phyloP scores from a whole-genome alignment of 2,329 filamentous ascomycete species.

The Arthrobotrys iridis region DNA sequence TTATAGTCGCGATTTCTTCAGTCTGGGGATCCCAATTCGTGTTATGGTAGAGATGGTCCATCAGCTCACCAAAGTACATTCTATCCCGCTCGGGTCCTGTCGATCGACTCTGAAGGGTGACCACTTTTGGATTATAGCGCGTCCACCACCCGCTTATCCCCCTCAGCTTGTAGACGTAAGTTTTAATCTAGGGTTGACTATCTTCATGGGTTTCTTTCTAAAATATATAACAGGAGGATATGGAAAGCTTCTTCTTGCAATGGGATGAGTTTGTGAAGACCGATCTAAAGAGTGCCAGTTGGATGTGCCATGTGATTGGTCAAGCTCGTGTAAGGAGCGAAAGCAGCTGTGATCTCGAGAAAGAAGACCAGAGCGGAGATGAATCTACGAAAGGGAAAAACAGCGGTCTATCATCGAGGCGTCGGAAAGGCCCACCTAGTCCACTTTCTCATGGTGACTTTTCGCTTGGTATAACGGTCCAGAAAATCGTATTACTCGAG shows the following conservation, averaged over 20 bases:
- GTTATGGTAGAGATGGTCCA: conserved; percentile 47
- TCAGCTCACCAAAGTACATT: conserved; percentile 45
- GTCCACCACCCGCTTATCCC: conserved; percentile 48
- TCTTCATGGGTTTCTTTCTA: background rate
- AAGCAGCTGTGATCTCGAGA: conserved; percentile 40
- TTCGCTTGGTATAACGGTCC: conserved; percentile 52
- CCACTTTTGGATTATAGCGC: conserved; percentile 52
- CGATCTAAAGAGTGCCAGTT: conserved; percentile 43
- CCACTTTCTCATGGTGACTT: conserved; percentile 49
- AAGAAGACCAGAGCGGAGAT: conserved; percentile 15
- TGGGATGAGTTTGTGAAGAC: conserved; percentile 54
- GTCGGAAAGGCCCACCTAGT: conserved; percentile 33
- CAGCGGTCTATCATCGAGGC: conserved; percentile 33
- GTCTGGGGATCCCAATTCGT: conserved; percentile 45
- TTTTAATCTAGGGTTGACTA: background rate
- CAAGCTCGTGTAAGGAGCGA: conserved; percentile 52
- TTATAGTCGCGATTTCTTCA: conserved; percentile 49
- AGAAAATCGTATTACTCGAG: conserved; percentile 53
- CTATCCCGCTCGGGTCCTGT: conserved; percentile 49
- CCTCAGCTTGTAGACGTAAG: conserved; percentile 52
- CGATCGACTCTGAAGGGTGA: conserved; percentile 41
- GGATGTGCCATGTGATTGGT: conserved; percentile 51
- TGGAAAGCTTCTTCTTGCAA: conserved; percentile 54
- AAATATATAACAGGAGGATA: conserved; percentile 38
- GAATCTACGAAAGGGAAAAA: conserved; percentile 38